phyloP scores from a whole-genome alignment of 202 grass and related monocot species.

The Schoenoplectus tabernaemontani region DNA sequence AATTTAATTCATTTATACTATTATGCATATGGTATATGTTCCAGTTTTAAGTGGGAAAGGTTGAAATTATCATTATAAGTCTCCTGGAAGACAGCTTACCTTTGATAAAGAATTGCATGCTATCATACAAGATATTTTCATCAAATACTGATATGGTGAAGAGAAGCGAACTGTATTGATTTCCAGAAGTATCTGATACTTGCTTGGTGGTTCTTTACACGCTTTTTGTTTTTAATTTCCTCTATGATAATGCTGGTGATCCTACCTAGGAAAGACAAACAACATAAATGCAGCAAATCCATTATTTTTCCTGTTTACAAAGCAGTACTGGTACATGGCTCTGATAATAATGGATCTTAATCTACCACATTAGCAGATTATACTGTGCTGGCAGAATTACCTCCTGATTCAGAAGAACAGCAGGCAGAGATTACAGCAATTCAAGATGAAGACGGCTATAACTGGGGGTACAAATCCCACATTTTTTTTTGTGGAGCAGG shows the following conservation, averaged over 20 bases:
- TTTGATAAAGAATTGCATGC: neutral
- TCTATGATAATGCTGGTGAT: neutral
- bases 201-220: neutral
- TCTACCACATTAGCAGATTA: constrained; percentile 43
- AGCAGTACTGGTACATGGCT: neutral
- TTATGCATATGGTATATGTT: constrained; percentile 4
- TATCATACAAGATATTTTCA: neutral
- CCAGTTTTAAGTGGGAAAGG: neutral
- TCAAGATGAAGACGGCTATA: constrained; percentile 76
- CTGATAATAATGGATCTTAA: constrained; percentile 4
- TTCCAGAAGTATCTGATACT: neutral
- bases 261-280: neutral
- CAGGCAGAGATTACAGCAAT: constrained; percentile 63
- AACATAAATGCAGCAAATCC: neutral
- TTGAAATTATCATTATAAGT: constrained; percentile 1
- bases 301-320: constrained; percentile 1
- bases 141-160: neutral
- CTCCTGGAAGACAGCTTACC: neutral
- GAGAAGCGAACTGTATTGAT: neutral
- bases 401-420: constrained; percentile 79
- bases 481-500: neutral
- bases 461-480: constrained; percentile 74
- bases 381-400: constrained; percentile 48
- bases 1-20: neutral
- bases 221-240: neutral